phyloP scores from a whole-genome alignment of 768 basidiomycete species.

The Tulasnella sp. region DNA sequence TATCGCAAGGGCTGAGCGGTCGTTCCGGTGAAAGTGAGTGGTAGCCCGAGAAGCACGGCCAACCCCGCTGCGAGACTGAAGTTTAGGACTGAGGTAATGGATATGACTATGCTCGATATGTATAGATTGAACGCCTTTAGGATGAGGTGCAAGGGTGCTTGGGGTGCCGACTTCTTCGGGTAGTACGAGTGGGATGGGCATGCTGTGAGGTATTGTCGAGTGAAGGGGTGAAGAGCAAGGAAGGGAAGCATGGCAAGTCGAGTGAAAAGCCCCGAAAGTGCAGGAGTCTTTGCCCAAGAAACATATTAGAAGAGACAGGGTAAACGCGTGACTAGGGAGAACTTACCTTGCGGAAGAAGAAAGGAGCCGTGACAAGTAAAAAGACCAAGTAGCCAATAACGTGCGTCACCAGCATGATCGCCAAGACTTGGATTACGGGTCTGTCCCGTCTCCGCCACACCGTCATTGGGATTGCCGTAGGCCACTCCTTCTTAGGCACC shows the following conservation, averaged over 20 bases:
- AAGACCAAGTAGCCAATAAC: conserved; percentile 1
- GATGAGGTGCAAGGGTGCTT: conserved; percentile 43
- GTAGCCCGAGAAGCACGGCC: conserved; percentile 59
- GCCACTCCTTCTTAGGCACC: conserved; percentile 49
- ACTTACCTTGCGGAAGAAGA: conserved; percentile 3
- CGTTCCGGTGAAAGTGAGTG: conserved; percentile 44
- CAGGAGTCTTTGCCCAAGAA: not conserved
- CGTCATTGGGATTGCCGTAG: not conserved
- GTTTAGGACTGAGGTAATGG: conserved; percentile 81
- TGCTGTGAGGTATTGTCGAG: conserved; percentile 15
- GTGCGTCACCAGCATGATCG: conserved; percentile 25
- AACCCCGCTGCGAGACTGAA: conserved; percentile 81
- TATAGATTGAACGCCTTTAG: conserved; percentile 76
- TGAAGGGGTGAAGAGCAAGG: not conserved
- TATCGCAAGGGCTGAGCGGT: conserved; percentile 28
- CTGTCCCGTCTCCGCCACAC: conserved; percentile 20
- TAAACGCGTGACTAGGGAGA: conserved; percentile 2
- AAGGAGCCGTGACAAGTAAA: conserved; percentile 18
- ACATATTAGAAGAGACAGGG: not conserved
- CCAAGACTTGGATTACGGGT: conserved; percentile 27
- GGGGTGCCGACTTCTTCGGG: conserved; percentile 1
- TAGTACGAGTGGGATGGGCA: conserved; percentile 27
- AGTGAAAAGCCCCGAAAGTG: not conserved
- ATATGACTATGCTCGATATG: conserved; percentile 79
- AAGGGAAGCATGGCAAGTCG: not conserved